phyloP scores from a whole-genome alignment of 2,329 filamentous ascomycete species.

The Cercospora sp. region DNA sequence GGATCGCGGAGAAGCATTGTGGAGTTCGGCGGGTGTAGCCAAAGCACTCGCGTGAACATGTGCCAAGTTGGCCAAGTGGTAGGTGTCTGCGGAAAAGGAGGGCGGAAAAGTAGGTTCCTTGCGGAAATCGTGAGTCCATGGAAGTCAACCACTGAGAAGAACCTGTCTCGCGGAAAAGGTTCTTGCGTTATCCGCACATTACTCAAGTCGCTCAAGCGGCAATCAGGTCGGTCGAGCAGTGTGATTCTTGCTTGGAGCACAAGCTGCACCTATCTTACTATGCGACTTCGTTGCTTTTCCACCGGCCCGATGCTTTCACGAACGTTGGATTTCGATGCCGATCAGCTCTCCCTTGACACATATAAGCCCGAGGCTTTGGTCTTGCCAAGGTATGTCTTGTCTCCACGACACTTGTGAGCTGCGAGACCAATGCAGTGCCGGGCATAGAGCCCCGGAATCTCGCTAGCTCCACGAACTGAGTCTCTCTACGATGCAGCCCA shows the following conservation, averaged over 20 bases:
- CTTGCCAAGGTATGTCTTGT: not conserved
- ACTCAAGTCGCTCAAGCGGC: not conserved
- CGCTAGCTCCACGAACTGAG: not conserved
- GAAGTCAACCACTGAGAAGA: not conserved
- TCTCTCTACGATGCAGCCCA: not conserved
- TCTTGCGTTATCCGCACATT: not conserved
- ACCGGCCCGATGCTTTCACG: not conserved
- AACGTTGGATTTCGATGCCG: not conserved
- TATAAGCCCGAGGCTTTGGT: not conserved
- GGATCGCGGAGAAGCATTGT: constrained; percentile 1
- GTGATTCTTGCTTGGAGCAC: not conserved
- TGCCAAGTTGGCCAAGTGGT: not conserved
- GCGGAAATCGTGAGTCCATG: not conserved
- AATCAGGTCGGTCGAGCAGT: not conserved
- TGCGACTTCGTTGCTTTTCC: not conserved
- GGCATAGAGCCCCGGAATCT: not conserved
- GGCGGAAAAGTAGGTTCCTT: not conserved
- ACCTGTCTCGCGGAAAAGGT: not conserved
- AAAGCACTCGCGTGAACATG: not conserved
- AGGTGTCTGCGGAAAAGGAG: not conserved
- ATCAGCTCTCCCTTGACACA: not conserved
- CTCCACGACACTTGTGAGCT: not conserved
- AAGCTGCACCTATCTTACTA: not conserved
- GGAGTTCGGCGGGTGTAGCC: not conserved
- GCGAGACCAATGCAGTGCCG: not conserved